A percentile compares a stretch with the other conserved stretches of the same genome.
These are phyloP conservation scores for Zasmidium angulare DNA, from an alignment of 2,329 filamentous ascomycete genomes.

Conservation along the genomic window DNA sequence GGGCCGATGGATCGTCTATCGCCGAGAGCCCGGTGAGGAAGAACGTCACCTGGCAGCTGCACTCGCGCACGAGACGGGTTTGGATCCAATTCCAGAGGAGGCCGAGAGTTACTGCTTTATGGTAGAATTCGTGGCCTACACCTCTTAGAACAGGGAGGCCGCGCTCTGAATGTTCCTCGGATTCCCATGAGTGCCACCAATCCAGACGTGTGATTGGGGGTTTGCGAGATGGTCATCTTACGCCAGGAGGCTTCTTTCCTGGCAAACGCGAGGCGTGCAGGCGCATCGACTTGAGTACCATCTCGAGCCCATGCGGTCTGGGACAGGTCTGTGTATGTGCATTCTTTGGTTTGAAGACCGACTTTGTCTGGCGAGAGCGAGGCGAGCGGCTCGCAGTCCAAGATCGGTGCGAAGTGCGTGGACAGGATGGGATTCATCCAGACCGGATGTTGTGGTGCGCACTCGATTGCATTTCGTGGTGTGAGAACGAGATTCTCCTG, in stretches of 20 bases:
- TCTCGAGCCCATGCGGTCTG: slow-evolving; percentile 8
- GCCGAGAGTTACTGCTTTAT: background rate
- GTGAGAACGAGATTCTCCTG: slow-evolving; percentile 12
- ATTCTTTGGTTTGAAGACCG: background rate
- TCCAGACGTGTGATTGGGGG: slow-evolving; percentile 11
- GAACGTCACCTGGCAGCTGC: background rate
- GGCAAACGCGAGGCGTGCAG: slow-evolving; percentile 9
- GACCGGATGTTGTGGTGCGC: background rate
- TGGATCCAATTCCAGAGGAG: background rate
- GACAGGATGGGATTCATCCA: slow-evolving; percentile 8
- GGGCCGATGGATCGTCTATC: background rate
- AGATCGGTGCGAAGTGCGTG: slow-evolving; percentile 4
- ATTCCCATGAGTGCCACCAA: slow-evolving; percentile 18
- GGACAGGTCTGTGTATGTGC: background rate
- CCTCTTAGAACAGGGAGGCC: background rate
- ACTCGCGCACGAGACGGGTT: background rate
- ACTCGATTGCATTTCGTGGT: background rate
- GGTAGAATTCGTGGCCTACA: background rate
- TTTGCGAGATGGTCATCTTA: slow-evolving; percentile 15
- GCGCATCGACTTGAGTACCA: background rate
- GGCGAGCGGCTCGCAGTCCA: background rate
- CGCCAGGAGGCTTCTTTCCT: slow-evolving; percentile 16
- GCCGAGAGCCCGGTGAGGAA: background rate
- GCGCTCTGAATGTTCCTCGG: background rate
- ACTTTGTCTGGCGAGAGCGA: background rate